Conservation (phyloP, 345 rosid genomes). For the Erysimum cheiranthoides region DNA sequence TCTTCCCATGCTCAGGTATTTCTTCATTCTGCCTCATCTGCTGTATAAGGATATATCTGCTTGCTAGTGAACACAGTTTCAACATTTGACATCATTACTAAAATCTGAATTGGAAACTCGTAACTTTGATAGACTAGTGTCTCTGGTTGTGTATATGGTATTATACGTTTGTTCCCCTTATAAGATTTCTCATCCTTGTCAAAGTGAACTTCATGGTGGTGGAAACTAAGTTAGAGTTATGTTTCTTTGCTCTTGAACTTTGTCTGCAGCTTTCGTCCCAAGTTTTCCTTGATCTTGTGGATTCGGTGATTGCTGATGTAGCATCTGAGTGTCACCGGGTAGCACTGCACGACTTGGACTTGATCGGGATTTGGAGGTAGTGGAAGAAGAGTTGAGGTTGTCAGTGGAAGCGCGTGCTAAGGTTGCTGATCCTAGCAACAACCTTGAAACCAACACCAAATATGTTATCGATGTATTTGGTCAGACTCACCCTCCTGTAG, state of each 20-base stretch:
- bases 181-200: background rate
- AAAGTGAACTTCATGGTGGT: slow-evolving; percentile 8
- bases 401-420: slow-evolving; percentile 80
- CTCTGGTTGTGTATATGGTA: background rate
- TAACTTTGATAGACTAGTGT: slow-evolving; percentile 21
- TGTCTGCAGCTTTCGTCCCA: slow-evolving; percentile 67
- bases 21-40: background rate
- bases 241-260: slow-evolving; percentile 16
- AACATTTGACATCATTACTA: background rate
- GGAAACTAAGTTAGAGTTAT: slow-evolving; percentile 25
- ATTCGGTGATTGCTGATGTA: slow-evolving; percentile 88
- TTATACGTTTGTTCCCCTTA: background rate
- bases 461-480: slow-evolving; percentile 91
- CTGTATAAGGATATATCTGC: background rate
- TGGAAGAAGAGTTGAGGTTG: slow-evolving; percentile 87
- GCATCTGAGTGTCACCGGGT: slow-evolving; percentile 93
- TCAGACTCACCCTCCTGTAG: slow-evolving; percentile 84
- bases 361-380: slow-evolving; percentile 79
- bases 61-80: background rate
- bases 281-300: slow-evolving; percentile 72
- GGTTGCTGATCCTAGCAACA: slow-evolving; percentile 72
- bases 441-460: slow-evolving; percentile 72
- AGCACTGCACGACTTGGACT: slow-evolving; percentile 84
- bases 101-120: background rate
- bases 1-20: slow-evolving; percentile 64